phyloP scores from a whole-genome alignment of 1,284 basidiomycete species.

The Tranzscheliella williamsii region DNA sequence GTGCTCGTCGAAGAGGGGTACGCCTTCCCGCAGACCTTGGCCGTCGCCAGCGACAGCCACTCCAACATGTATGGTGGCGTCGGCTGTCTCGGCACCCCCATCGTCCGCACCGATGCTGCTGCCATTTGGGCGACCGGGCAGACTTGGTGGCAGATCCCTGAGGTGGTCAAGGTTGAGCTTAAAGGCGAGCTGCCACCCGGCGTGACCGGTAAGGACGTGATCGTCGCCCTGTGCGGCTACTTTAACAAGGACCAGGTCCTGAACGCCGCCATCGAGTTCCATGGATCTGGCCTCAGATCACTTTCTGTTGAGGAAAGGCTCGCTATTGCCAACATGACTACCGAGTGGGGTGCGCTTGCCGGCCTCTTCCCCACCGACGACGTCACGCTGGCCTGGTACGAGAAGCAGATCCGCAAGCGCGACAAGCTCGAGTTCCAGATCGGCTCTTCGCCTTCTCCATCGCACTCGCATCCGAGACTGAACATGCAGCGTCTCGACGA shows the following conservation, averaged over 20 bases:
- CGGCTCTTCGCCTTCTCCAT: slow-evolving; percentile 66
- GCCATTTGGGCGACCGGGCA: slow-evolving; percentile 98
- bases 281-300: slow-evolving; percentile 82
- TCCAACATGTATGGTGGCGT: slow-evolving; percentile 99
- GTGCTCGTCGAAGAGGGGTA: slow-evolving; percentile 59
- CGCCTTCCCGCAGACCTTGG: slow-evolving; percentile 59
- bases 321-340: slow-evolving; percentile 88
- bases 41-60: slow-evolving; percentile 88
- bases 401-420: slow-evolving; percentile 73
- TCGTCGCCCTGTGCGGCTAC: slow-evolving; percentile 91
- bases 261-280: slow-evolving; percentile 97
- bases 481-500: slow-evolving; percentile 73
- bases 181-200: slow-evolving; percentile 79
- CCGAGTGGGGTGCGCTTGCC: slow-evolving; percentile 96
- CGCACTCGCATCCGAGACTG: slow-evolving; percentile 76
- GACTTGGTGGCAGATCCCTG: slow-evolving; percentile 99
- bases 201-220: slow-evolving; percentile 97
- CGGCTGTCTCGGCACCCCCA: slow-evolving; percentile 93
- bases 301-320: slow-evolving; percentile 88
- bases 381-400: slow-evolving; percentile 84
- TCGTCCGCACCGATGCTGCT: slow-evolving; percentile 77
- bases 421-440: slow-evolving; percentile 76
- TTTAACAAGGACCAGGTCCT: slow-evolving; percentile 98
- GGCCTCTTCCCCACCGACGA: slow-evolving; percentile 94
- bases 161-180: slow-evolving; percentile 93